Evolutionary conservation across 768 basidiomycete genomes (phyloP), one percentile per base, ranked within the genome.

Genomic region (Podaxis sp.): DNA sequence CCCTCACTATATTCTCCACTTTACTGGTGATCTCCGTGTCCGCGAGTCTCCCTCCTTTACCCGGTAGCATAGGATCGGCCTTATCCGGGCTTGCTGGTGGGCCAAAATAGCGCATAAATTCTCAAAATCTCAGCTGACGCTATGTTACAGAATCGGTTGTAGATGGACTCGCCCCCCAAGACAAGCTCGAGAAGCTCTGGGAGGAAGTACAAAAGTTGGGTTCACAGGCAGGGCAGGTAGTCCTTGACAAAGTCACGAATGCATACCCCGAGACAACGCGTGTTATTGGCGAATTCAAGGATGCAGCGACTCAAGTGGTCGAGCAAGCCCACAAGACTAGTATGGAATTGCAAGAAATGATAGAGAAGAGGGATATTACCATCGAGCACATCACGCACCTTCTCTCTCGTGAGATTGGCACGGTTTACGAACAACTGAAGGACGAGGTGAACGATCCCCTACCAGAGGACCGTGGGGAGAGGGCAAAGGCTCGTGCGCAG

Each of bases 361-460:
- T 57, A 2, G 13, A 36, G 11, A 26, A 20, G 13, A 50, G 56
- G 4, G n/a, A 58, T 7, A 50, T 58, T 20, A 57, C 64, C 8
- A 44, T 62, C 2, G 60, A 53, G 11, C 36, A 54, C 4, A 1
- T 63, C 13, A 12, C 52, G 4, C 20, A 57, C 2, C 3, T 26
- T 1, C 46, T 68, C 26, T 48, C 59, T 26, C n/a, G 20, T 5
- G 63, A 55, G 28, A 24, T 64, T 11, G 49, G 4, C 5, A 6
- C 30, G 1, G 50, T 62, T 37, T 40, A 51, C 20, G 30, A 63
- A 24, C 46, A 41, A 11, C 33, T 66, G 11, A 52, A 54, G 40
- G 54, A 58, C 15, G 58, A 61, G 26, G 49, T 65, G 55, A 20
- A 60, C 30, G 59, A 62, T 5, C 66, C 64, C 11, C 46, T 65